Base-by-base conservation (phyloP, 768 basidiomycete genomes). In the Termitomyces sp. region DNA sequence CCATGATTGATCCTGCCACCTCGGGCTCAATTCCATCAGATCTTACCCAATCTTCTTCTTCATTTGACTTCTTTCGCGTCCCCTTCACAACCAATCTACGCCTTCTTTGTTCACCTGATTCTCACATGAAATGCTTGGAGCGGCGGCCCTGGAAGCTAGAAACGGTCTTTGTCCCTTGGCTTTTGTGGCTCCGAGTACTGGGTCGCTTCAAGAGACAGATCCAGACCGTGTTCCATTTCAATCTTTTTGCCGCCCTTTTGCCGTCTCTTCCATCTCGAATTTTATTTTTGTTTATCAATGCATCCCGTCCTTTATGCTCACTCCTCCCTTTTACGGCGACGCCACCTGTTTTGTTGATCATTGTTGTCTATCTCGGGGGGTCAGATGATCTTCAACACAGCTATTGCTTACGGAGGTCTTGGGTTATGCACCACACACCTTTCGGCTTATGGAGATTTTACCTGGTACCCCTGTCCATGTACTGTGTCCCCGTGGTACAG, bases 1-100 rank as follows among this genome's bases (percentile, higher is more conserved):
- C 49, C 41, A 49, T 58, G 54, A 54, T 59, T 60, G 63, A 66
- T 67, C 61, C 58, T 49, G 57, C 53, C 57, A 59, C 26, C 6
- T 22, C 57, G 51, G 56, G 32, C 14, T 22, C 22, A 26, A 24
- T 35, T 33, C 11, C 45, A 54, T 54, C 57, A 58, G 28, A 53
- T 43, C 44, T 47, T n/a, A 46, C 40, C 28, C 9, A 18, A 18
- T 20, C 20, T 51, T n/a, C 20, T 51, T n/a, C 18, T 38, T 51
- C 33, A 51, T 51, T 36, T 51, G 49, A 24, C 49, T 51, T 3
- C 47, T 30, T 46, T 46, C 11, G 24, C 20, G n/a, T 49, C 48
- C 20, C 48, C 48, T 24, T 44, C 43, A 44, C 43, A 41, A 24
- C 44, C 46, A 18, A n/a, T 41, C 35, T 3, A 13, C 24, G 16